These are phyloP conservation scores for Thielaviopsis euricoi DNA, from an alignment of 2,329 filamentous ascomycete genomes.

Conservation along the genomic window DNA sequence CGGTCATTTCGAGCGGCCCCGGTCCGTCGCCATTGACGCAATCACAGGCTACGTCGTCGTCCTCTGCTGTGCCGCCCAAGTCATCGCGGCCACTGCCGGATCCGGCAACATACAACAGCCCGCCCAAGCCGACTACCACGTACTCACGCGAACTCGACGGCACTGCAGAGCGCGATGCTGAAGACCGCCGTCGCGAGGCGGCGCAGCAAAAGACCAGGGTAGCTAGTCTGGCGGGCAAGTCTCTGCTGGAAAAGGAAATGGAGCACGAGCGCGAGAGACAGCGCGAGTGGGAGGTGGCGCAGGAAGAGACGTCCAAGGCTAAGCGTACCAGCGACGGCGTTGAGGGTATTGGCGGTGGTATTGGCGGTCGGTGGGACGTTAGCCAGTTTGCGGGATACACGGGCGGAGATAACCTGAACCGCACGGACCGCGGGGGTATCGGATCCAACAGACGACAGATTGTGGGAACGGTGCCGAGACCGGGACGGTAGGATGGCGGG, in stretches of 20 bases:
- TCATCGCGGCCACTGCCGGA: slow-evolving; percentile 31
- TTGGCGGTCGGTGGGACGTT: slow-evolving; percentile 57
- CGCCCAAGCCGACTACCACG: slow-evolving; percentile 17
- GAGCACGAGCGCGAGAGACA: slow-evolving; percentile 63
- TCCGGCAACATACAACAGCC: slow-evolving; percentile 21
- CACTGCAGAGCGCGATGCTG: slow-evolving; percentile 43
- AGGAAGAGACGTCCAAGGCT: slow-evolving; percentile 44
- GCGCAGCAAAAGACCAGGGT: slow-evolving; percentile 45
- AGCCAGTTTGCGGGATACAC: slow-evolving; percentile 60
- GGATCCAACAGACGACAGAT: slow-evolving; percentile 60
- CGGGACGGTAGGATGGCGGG: slow-evolving; percentile 15
- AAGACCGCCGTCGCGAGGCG: slow-evolving; percentile 42
- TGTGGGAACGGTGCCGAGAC: slow-evolving; percentile 57
- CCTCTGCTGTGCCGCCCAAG: slow-evolving; percentile 12
- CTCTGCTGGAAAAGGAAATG: slow-evolving; percentile 64
- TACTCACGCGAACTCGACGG: slow-evolving; percentile 39
- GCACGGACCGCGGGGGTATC: slow-evolving; percentile 40
- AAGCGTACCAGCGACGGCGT: slow-evolving; percentile 33
- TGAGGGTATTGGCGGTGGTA: slow-evolving; percentile 49
- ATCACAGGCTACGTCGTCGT: slow-evolving; percentile 25
- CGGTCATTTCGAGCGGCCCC: neutral
- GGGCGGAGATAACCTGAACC: slow-evolving; percentile 60
- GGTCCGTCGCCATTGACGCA: slow-evolving; percentile 25
- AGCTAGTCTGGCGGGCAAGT: slow-evolving; percentile 48
- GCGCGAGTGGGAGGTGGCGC: slow-evolving; percentile 63